A percentile compares a stretch with the other conserved stretches of the same genome.
phyloP scores from a whole-genome alignment of 805 yeast species.

The Ogataea pini region DNA sequence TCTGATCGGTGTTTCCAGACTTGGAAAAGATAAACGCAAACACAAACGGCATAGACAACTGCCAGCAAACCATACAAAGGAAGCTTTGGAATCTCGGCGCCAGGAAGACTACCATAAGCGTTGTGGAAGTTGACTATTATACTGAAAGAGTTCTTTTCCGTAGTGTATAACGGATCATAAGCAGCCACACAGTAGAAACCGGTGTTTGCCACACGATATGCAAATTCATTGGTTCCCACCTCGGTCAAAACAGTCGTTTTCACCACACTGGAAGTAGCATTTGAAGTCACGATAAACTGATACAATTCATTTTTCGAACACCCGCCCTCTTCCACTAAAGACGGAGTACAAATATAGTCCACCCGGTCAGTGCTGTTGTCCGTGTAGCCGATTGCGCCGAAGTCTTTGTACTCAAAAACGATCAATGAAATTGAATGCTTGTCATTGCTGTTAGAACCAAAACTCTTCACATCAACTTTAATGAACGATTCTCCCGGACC shows the following conservation, averaged over 20 bases:
- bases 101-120: constrained; percentile 87
- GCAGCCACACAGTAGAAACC: constrained; percentile 94
- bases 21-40: constrained; percentile 82
- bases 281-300: constrained; percentile 57
- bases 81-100: constrained; percentile 86
- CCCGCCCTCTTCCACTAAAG: constrained; percentile 53
- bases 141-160: constrained; percentile 44
- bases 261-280: constrained; percentile 51
- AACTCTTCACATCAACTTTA: constrained; percentile 44
- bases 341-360: constrained; percentile 74
- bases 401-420: constrained; percentile 82
- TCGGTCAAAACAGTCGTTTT: constrained; percentile 55
- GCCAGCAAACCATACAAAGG: constrained; percentile 87
- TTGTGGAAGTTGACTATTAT: constrained; percentile 84
- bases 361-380: constrained; percentile 41
- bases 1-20: constrained; percentile 85
- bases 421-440: constrained; percentile 60
- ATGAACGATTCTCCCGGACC: constrained; percentile 70
- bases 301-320: constrained; percentile 62
- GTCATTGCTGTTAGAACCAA: constrained; percentile 34
- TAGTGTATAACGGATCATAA: constrained; percentile 42
- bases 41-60: constrained; percentile 75
- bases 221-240: constrained; percentile 59
- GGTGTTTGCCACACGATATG: constrained; percentile 67
- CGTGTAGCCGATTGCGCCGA: constrained; percentile 61